Evolutionary conservation across 495 filamentous ascomycete genomes (phyloP).

Genomic region (Thermothielavioides terrestris): DNA sequence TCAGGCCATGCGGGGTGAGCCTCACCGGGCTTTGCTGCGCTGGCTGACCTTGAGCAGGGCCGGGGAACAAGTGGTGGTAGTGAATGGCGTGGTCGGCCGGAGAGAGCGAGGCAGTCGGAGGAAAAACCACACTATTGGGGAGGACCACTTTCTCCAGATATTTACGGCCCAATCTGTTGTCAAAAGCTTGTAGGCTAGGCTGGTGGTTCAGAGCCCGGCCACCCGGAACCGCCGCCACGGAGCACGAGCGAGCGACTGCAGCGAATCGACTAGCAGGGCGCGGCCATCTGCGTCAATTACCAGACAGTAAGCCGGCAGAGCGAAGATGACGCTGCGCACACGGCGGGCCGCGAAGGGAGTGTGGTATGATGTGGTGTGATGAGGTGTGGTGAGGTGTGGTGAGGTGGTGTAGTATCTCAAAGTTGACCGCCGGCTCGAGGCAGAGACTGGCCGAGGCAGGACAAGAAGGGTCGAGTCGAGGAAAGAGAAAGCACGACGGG

Average conservation of each 20-base stretch:
- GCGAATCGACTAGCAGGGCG: neutral
- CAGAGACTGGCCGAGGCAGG: no score
- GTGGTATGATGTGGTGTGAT: neutral
- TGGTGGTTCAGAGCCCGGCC: neutral
- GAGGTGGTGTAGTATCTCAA: no score
- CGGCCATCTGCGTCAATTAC: neutral
- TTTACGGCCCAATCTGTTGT: no score
- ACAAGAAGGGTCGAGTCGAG: neutral
- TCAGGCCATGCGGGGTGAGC: constrained; percentile 3
- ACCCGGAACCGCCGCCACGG: neutral
- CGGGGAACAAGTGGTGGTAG: no score
- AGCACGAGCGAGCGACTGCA: neutral
- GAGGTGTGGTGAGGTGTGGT: no score
- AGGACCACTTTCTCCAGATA: no score
- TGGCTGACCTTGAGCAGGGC: no score
- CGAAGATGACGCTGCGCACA: neutral
- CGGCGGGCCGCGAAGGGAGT: neutral
- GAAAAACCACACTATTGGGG: no score
- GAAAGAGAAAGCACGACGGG: neutral
- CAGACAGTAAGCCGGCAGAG: neutral
- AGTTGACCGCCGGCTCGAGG: no score
- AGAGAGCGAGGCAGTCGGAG: no score
- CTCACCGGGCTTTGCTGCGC: neutral
- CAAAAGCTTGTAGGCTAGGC: no score
- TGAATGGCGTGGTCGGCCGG: no score